A percentile compares a stretch with the other conserved stretches of the same genome.
Evolutionary conservation across 2,329 filamentous ascomycete genomes (phyloP).

Genomic region (Penicillium sp.): DNA sequence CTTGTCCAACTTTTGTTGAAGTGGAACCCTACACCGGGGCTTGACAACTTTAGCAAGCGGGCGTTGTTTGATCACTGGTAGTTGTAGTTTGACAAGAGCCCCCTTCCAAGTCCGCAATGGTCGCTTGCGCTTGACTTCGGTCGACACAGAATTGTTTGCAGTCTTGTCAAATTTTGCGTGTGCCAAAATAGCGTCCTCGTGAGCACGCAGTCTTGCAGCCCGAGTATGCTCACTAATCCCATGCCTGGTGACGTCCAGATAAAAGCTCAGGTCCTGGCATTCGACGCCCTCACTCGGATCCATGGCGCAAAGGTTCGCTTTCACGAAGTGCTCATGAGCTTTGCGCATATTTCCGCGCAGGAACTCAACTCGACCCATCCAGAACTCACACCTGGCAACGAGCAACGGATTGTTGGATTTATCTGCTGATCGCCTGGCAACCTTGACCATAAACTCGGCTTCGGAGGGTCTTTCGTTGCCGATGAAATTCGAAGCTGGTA

Average conservation of each 20-base stretch:
- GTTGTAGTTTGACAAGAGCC: background rate
- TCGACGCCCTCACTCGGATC: conserved; percentile 12
- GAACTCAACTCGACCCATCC: conserved; percentile 26
- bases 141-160: background rate
- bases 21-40: background rate
- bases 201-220: background rate
- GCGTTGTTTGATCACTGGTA: background rate
- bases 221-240: conserved; percentile 2
- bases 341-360: conserved; percentile 8
- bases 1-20: background rate
- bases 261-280: conserved; percentile 13
- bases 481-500: background rate
- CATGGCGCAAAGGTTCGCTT: conserved; percentile 16
- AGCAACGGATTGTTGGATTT: background rate
- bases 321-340: conserved; percentile 17
- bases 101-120: background rate
- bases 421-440: conserved; percentile 9
- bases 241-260: background rate
- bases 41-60: background rate
- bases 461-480: background rate
- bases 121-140: background rate
- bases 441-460: conserved; percentile 5
- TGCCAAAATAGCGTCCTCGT: background rate
- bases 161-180: background rate
- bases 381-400: conserved; percentile 23